Conservation (phyloP, 352 stramenopile genomes). For the Pythium sukuiense region DNA sequence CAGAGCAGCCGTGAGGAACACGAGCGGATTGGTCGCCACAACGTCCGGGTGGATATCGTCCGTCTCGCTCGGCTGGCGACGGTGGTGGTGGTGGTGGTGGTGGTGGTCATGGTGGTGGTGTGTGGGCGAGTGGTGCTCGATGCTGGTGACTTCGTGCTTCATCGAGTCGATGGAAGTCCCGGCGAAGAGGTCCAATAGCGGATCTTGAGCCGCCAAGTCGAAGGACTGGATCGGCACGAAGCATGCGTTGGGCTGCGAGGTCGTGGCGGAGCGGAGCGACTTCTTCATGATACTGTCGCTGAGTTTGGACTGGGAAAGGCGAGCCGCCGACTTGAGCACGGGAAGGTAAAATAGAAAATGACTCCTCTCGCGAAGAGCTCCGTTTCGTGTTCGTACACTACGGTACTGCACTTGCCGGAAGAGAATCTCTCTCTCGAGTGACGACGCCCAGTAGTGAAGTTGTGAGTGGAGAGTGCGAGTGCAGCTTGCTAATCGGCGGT, state of each 20-base stretch:
- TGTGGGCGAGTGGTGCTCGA: neutral
- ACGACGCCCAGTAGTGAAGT: neutral
- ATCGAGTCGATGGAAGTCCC: slow-evolving; percentile 9
- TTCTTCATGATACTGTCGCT: no score
- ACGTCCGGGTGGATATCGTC: neutral
- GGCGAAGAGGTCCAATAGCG: slow-evolving; percentile 19
- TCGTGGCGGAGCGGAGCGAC: slow-evolving; percentile 1
- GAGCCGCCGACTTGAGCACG: neutral
- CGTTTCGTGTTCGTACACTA: neutral
- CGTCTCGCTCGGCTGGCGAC: neutral
- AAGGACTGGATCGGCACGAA: slow-evolving; percentile 29
- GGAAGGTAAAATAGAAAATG: slow-evolving; percentile 6
- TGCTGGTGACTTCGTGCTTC: slow-evolving; percentile 12
- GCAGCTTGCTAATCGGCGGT: neutral
- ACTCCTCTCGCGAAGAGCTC: no score
- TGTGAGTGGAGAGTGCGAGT: neutral
- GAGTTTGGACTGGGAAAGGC: neutral
- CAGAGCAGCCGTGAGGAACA: slow-evolving; percentile 23
- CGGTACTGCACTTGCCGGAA: neutral
- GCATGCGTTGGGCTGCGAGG: slow-evolving; percentile 9
- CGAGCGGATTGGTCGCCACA: slow-evolving; percentile 17
- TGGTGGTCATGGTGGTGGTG: slow-evolving; percentile 9
- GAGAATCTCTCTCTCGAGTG: neutral
- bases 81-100: slow-evolving; percentile 14
- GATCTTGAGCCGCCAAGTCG: slow-evolving; percentile 20